Conservation (phyloP, 2,329 filamentous ascomycete species). For the Epichloe baconii region DNA sequence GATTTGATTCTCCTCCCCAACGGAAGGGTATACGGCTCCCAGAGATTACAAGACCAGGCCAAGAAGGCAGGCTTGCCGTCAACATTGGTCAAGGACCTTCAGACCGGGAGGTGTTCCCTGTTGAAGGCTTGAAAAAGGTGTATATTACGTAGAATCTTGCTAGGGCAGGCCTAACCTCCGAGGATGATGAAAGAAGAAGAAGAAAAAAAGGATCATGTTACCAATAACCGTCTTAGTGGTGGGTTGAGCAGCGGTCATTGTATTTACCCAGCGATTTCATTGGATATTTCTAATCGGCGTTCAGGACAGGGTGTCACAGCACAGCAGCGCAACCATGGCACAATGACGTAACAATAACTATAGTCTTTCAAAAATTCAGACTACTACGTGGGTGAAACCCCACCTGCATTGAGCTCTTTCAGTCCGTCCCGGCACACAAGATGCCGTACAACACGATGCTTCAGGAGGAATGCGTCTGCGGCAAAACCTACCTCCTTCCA, state of each 20-base stretch:
- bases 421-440: too few species aligned
- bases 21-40: slow-evolving; percentile 68
- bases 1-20: slow-evolving; percentile 83
- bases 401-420: too few species aligned
- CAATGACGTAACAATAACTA: too few species aligned
- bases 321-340: neutral
- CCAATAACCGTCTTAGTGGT: neutral
- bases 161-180: neutral
- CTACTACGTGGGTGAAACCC: too few species aligned
- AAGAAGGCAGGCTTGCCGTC: slow-evolving; percentile 60
- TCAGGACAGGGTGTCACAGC: neutral
- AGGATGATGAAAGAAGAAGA: neutral
- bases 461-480: too few species aligned
- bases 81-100: slow-evolving; percentile 63
- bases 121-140: slow-evolving; percentile 69
- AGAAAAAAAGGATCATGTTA: neutral
- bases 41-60: slow-evolving; percentile 62
- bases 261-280: neutral
- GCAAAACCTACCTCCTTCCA: too few species aligned
- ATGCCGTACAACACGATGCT: too few species aligned
- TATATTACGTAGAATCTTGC: slow-evolving; percentile 56
- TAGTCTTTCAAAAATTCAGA: too few species aligned
- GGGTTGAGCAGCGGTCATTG: too few species aligned
- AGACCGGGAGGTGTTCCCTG: slow-evolving; percentile 56
- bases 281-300: neutral